Evolutionary conservation across 177 flowering plant genomes (phyloP).

Genomic region (Vitis hybrid): DNA sequence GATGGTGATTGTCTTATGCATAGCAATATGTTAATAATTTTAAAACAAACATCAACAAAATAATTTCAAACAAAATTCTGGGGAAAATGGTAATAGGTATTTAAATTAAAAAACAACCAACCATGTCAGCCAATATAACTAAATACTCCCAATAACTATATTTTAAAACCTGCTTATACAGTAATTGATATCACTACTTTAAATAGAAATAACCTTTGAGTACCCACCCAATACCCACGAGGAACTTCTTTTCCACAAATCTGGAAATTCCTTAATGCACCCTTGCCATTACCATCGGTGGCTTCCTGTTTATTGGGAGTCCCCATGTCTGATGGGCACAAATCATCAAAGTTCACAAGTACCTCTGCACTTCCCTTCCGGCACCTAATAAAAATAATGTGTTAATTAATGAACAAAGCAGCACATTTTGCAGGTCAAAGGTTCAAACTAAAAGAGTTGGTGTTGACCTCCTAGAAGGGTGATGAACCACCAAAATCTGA

Average conservation of each 20-base stretch:
- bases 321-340: constrained; percentile 53
- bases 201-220: background rate
- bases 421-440: constrained; percentile 3
- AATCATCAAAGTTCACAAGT: constrained; percentile 79
- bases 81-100: too few relatives aligned
- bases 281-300: constrained; percentile 30
- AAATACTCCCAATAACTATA: background rate
- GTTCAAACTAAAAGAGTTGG: background rate
- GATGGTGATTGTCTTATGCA: too few relatives aligned
- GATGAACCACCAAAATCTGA: constrained; percentile 86
- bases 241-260: constrained; percentile 95
- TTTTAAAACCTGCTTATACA: background rate
- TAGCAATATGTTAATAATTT: too few relatives aligned
- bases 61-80: too few relatives aligned
- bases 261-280: constrained; percentile 38
- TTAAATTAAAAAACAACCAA: too few relatives aligned
- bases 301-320: constrained; percentile 29
- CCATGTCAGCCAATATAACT: too few relatives aligned
- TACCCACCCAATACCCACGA: constrained; percentile 92
- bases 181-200: background rate
- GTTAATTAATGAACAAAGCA: constrained; percentile 11
- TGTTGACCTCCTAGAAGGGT: constrained; percentile 85
- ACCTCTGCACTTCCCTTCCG: constrained; percentile 93
- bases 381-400: constrained; percentile 56
- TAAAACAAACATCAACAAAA: too few relatives aligned